A percentile compares a stretch with the other conserved stretches of the same genome.
Evolutionary conservation across 2,329 filamentous ascomycete species (phyloP).

Genomic region (Seiridium unicorne): DNA sequence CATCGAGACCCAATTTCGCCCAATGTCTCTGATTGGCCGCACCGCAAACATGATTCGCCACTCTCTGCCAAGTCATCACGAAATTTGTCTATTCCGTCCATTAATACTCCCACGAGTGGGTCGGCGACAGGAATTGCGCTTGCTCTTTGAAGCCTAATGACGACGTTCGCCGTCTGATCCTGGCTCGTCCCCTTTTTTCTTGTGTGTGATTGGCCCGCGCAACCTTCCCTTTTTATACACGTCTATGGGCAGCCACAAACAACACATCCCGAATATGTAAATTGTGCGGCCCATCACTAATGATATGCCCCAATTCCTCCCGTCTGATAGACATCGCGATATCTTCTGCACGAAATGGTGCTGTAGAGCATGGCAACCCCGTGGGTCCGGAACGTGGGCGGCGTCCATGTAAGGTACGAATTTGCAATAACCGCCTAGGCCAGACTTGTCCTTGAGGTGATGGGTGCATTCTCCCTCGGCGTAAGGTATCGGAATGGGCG

Average conservation of each 20-base stretch:
- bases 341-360: neutral
- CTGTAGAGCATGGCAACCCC: neutral
- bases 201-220: neutral
- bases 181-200: neutral
- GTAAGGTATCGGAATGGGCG: neutral
- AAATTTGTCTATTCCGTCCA: constrained; percentile 9
- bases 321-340: neutral
- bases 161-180: neutral
- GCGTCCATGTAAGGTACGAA: neutral
- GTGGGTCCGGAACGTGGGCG: neutral
- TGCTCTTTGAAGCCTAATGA: constrained; percentile 3
- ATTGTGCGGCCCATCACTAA: neutral
- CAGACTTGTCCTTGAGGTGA: neutral
- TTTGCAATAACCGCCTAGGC: neutral
- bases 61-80: constrained; percentile 17
- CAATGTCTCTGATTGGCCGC: constrained; percentile 17
- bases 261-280: neutral
- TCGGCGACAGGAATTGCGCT: neutral
- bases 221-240: neutral
- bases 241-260: neutral
- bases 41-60: constrained; percentile 16
- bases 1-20: constrained; percentile 22
- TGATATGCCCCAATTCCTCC: neutral
- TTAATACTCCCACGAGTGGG: neutral
- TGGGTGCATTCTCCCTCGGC: neutral